These are phyloP conservation scores for Diplodia intermedia DNA, from an alignment of 2,329 filamentous ascomycete genomes.

Conservation along the genomic window DNA sequence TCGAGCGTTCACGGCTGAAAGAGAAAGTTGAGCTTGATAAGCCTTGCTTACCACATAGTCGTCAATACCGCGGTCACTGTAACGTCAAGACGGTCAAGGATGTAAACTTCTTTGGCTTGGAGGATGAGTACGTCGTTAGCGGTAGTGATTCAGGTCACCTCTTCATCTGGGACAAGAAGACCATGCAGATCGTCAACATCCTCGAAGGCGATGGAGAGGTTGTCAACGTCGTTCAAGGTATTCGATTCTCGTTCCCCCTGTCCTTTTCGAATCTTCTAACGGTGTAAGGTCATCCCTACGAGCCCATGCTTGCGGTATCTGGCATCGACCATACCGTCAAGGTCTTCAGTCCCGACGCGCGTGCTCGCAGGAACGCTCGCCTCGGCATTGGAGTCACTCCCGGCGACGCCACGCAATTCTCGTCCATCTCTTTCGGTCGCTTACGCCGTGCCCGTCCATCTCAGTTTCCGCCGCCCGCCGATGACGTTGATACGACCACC, in stretches of 20 bases:
- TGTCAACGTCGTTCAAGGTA: slow-evolving; percentile 72
- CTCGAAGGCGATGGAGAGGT: slow-evolving; percentile 71
- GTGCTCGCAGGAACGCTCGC: slow-evolving; percentile 63
- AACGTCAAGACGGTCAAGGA: slow-evolving; percentile 73
- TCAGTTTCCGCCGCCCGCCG: neutral
- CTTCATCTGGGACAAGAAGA: slow-evolving; percentile 73
- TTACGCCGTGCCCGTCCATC: slow-evolving; percentile 30
- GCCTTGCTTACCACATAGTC: slow-evolving; percentile 63
- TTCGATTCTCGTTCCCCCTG: neutral
- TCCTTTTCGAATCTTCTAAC: neutral
- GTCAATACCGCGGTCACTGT: slow-evolving; percentile 68
- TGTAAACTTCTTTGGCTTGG: slow-evolving; percentile 70
- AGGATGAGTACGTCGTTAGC: slow-evolving; percentile 73
- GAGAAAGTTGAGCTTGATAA: slow-evolving; percentile 62
- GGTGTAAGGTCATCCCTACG: slow-evolving; percentile 66
- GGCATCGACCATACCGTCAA: slow-evolving; percentile 74
- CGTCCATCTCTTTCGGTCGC: slow-evolving; percentile 46
- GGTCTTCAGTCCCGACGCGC: slow-evolving; percentile 68
- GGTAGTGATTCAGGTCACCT: slow-evolving; percentile 71
- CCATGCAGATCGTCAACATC: slow-evolving; percentile 67
- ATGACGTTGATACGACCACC: slow-evolving; percentile 34
- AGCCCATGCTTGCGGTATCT: slow-evolving; percentile 69
- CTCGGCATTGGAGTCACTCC: slow-evolving; percentile 65
- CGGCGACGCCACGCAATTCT: slow-evolving; percentile 52
- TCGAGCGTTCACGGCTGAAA: slow-evolving; percentile 55